Evolutionary conservation across 2,329 filamentous ascomycete genomes (phyloP).

Genomic region (Fusarium haematococcum): DNA sequence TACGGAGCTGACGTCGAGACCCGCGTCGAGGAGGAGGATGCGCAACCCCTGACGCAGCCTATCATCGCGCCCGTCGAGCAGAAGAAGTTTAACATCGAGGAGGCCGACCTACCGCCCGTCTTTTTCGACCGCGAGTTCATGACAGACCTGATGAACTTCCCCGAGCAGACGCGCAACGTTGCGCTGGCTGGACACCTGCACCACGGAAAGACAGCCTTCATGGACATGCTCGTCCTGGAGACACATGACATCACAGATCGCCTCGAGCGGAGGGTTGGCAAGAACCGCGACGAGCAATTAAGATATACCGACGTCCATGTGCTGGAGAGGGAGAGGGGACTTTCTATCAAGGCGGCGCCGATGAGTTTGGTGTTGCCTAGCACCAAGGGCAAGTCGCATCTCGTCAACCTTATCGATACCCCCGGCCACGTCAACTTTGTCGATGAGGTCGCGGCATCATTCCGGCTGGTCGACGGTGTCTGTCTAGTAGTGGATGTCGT

Average conservation of each 20-base stretch:
- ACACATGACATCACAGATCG: slow-evolving; percentile 88
- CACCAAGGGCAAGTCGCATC: slow-evolving; percentile 92
- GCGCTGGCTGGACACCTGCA: slow-evolving; percentile 93
- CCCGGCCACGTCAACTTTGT: slow-evolving; percentile 99
- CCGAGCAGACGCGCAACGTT: slow-evolving; percentile 92
- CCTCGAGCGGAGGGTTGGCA: slow-evolving; percentile 84
- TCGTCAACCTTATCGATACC: slow-evolving; percentile 95
- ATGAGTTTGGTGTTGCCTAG: slow-evolving; percentile 93
- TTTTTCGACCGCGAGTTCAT: slow-evolving; percentile 91
- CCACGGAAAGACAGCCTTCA: slow-evolving; percentile 97
- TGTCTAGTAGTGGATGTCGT: slow-evolving; percentile 96
- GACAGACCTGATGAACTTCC: slow-evolving; percentile 95
- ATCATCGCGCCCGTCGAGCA: slow-evolving; percentile 93
- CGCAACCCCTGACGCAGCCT: slow-evolving; percentile 89
- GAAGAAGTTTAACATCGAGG: slow-evolving; percentile 96
- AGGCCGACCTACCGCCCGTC: slow-evolving; percentile 89
- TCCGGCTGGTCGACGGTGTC: slow-evolving; percentile 90
- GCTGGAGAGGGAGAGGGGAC: slow-evolving; percentile 86
- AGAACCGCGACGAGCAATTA: slow-evolving; percentile 87
- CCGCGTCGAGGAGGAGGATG: slow-evolving; percentile 95
- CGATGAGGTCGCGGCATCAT: slow-evolving; percentile 90
- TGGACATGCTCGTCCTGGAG: slow-evolving; percentile 98
- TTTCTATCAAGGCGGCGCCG: slow-evolving; percentile 92
- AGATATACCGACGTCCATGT: slow-evolving; percentile 95
- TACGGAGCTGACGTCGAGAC: slow-evolving; percentile 97